Conservation (phyloP, 331 rosid genomes). For the Erythrophleum ivorense region DNA sequence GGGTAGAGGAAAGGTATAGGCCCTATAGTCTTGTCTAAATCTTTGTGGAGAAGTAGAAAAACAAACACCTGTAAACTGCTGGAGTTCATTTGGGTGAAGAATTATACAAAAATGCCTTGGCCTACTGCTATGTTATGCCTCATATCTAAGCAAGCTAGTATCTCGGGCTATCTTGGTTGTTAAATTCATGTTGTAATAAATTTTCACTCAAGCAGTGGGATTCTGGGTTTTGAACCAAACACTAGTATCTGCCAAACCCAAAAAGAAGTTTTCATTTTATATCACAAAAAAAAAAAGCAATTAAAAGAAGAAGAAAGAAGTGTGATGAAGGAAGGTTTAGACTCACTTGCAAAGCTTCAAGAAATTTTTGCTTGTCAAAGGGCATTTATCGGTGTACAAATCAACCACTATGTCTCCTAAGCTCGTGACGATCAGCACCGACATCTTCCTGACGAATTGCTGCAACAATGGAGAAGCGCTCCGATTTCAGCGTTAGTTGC, state of each 20-base stretch:
- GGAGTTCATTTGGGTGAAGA: background rate
- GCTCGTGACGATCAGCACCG: slow-evolving; percentile 88
- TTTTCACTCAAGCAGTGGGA: background rate
- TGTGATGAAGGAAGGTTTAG: background rate
- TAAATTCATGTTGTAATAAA: background rate
- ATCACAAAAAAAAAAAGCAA: background rate
- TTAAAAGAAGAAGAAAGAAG: background rate
- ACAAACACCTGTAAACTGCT: background rate
- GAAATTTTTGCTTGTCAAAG: slow-evolving; percentile 88
- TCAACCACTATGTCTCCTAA: slow-evolving; percentile 88
- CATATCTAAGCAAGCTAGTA: background rate
- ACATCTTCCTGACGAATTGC: slow-evolving; percentile 54
- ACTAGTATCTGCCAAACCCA: background rate
- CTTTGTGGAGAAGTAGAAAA: background rate
- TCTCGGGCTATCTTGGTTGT: background rate
- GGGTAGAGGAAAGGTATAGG: background rate
- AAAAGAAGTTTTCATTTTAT: background rate
- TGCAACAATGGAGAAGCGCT: background rate
- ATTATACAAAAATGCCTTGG: background rate
- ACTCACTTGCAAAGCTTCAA: slow-evolving; percentile 90
- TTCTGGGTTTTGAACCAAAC: background rate
- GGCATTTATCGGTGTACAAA: slow-evolving; percentile 74
- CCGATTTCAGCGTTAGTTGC: background rate
- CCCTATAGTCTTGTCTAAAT: background rate
- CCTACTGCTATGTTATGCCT: background rate